Percentiles rank a stretch among this genome's conserved stretches.
These are phyloP conservation scores for Candida lessepsii DNA, from an alignment of 805 yeast genomes.

Conservation along the genomic window DNA sequence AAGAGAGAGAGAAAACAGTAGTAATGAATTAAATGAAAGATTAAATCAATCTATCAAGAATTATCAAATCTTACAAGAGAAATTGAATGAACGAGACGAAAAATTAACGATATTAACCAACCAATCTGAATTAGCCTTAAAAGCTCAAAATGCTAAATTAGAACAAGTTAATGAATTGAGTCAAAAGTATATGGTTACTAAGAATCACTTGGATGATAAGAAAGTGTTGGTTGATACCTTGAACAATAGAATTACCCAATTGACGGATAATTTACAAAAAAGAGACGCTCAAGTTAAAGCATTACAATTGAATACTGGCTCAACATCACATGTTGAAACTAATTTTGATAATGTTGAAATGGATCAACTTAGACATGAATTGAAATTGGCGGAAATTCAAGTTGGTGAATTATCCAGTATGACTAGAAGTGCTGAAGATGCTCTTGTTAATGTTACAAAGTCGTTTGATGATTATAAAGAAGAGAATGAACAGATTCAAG, in stretches of 20 bases:
- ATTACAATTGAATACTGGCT: constrained; percentile 17
- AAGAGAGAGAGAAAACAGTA: constrained; percentile 57
- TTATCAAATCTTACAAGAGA: constrained; percentile 44
- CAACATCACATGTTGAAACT: constrained; percentile 14
- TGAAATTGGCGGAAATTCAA: constrained; percentile 56
- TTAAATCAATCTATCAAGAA: constrained; percentile 49
- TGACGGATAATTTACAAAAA: constrained; percentile 24
- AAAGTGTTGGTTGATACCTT: constrained; percentile 39
- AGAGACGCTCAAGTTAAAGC: constrained; percentile 15
- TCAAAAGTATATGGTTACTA: constrained; percentile 41
- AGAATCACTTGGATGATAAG: constrained; percentile 43
- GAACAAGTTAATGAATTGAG: constrained; percentile 58
- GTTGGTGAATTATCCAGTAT: constrained; percentile 61
- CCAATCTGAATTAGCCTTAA: constrained; percentile 55
- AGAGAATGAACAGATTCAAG: constrained; percentile 23
- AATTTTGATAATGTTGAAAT: constrained; percentile 11
- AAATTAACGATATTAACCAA: constrained; percentile 49
- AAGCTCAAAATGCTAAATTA: constrained; percentile 50
- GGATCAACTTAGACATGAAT: constrained; percentile 33
- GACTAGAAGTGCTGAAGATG: constrained; percentile 64
- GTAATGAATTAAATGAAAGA: constrained; percentile 49
- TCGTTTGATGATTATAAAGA: constrained; percentile 46
- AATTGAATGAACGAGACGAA: constrained; percentile 53
- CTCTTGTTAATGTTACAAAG: constrained; percentile 52
- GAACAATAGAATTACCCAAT: constrained; percentile 30